Evolutionary conservation across 371 early-diverging fungal genomes (phyloP), one percentile per base, ranked within the genome.

Genomic region (Polyrhizophydium stewartii): DNA sequence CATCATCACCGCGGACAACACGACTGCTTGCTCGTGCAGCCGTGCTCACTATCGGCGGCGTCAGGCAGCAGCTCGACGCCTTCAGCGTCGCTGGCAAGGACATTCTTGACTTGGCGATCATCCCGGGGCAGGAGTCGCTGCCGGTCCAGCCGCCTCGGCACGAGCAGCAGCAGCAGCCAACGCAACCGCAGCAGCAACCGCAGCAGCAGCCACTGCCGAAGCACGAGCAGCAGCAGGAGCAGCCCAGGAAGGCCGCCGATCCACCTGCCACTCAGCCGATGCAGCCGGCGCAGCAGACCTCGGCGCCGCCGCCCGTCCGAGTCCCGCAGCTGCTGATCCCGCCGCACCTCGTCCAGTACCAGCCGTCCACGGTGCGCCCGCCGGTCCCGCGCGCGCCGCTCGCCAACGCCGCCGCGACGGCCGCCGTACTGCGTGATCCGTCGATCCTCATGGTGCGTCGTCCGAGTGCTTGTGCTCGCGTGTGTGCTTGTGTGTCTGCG

Each of bases 381-480:
- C 59, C 59, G 24, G 21, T 16, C 13, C 10, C n/a, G 5, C 38
- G 6, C 22, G 6, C 56, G 13, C 56, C 56, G 40, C 12, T 19
- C 32, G 3, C 21, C 35, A 28, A 28, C 30, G 35, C 1, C 50
- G 50, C 27, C 22, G 21, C 58, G 22, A 41, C 43, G 30, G 24
- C 58, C 38, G 6, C 33, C 22, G 24, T n/a, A 9, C 24, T 58
- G 43, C 65, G 65, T 30, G 70, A 70, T 52, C 70, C 70, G 1
- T 66, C 70, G 30, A 70, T 70, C 35, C 16, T 70, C 35, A 56
- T 66, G 70, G 70, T 70, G 51, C 9, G 62, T 52, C 25, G 55
- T 30, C 28, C 12, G 24, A 19, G 32, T 12, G 32, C 56, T 1
- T 21, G 21, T 16, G 21, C 56, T 27, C 19, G 13, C 19, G 35